A percentile compares a stretch with the other conserved stretches of the same genome.
phyloP scores from a whole-genome alignment of 208 protist species.

The Acanthamoeba sp. region DNA sequence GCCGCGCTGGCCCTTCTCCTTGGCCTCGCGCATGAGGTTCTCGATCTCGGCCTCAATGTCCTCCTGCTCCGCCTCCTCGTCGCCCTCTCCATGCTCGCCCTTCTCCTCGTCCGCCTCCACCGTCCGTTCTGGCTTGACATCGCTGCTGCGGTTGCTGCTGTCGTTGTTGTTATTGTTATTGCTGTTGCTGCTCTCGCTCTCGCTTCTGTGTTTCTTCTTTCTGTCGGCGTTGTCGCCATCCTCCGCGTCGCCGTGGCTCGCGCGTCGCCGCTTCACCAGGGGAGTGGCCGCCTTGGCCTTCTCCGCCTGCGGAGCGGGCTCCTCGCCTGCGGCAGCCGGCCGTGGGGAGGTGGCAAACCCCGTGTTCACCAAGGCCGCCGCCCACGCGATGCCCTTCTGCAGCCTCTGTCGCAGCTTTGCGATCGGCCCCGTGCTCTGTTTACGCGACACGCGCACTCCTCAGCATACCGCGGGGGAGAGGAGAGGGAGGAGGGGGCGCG shows the following conservation, averaged over 20 bases:
- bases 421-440: background rate
- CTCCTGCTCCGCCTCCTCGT: constrained; percentile 4
- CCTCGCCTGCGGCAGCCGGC: background rate
- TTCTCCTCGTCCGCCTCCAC: background rate
- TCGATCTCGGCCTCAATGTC: constrained; percentile 44
- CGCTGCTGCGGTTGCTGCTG: too few relatives aligned
- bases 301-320: background rate
- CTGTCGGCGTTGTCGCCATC: background rate
- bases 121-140: background rate
- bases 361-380: background rate
- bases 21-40: constrained; percentile 61
- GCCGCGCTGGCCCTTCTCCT: constrained; percentile 57
- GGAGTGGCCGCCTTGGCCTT: background rate
- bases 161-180: background rate
- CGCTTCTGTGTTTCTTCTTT: background rate
- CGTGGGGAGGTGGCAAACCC: background rate
- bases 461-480: background rate
- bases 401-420: background rate
- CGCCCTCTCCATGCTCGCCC: background rate
- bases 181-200: background rate
- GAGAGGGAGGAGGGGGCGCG: too few relatives aligned
- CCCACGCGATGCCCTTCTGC: background rate
- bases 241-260: background rate
- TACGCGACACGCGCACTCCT: background rate
- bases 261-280: constrained; percentile 3